These are phyloP conservation scores for Lonicera japonica DNA, from an alignment of 129 eudicot species.

Conservation along the genomic window DNA sequence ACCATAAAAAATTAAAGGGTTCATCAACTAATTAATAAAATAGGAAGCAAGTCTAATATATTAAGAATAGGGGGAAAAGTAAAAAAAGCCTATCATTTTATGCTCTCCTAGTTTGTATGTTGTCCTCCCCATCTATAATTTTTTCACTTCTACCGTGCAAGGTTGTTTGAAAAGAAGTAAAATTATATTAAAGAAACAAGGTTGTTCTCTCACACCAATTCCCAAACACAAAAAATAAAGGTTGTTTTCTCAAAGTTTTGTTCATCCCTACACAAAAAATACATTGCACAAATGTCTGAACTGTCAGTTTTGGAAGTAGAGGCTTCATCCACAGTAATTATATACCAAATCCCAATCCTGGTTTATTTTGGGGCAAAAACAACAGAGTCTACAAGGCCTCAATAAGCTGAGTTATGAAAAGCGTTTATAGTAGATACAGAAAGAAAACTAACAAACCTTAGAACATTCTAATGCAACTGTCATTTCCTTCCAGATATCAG, in stretches of 20 bases:
- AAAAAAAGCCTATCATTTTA: too few species aligned
- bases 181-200: neutral
- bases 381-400: too few species aligned
- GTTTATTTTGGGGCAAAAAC: too few species aligned
- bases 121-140: neutral
- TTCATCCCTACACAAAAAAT: neutral
- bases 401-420: too few species aligned
- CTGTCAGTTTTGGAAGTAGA: neutral
- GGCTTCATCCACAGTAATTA: neutral
- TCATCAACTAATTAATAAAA: too few species aligned
- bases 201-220: neutral
- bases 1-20: too few species aligned
- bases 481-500: conserved; percentile 89
- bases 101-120: neutral
- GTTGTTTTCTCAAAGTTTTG: neutral
- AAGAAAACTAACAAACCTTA: conserved; percentile 42
- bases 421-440: neutral
- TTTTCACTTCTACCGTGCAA: neutral
- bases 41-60: too few species aligned
- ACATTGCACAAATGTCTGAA: neutral
- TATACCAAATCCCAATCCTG: neutral
- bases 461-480: conserved; percentile 60
- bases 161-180: neutral
- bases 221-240: too few species aligned
- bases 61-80: too few species aligned